Conservation (phyloP, 2,329 filamentous ascomycete species). For the Xylariomycetidae sp. region DNA sequence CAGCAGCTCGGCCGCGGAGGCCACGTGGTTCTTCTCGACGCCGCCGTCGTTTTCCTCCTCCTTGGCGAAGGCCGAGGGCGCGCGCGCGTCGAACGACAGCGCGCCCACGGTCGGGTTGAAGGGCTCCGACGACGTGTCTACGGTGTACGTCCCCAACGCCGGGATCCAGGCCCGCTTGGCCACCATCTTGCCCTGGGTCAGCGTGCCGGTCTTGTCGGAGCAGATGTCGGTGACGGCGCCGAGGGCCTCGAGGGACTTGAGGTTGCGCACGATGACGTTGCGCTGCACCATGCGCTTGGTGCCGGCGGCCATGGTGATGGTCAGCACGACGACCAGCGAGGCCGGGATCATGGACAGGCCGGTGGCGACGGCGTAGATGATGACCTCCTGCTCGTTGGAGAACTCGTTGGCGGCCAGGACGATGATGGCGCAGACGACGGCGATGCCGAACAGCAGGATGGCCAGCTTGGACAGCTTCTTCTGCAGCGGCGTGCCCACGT, state of each 20-base stretch:
- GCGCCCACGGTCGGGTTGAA: slow-evolving; percentile 49
- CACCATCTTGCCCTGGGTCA: slow-evolving; percentile 60
- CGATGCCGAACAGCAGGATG: slow-evolving; percentile 59
- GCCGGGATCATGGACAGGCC: slow-evolving; percentile 56
- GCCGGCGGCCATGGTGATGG: slow-evolving; percentile 58
- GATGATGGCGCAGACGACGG: slow-evolving; percentile 63
- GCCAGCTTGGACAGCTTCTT: slow-evolving; percentile 63
- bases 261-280: slow-evolving; percentile 52
- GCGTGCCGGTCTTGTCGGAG: slow-evolving; percentile 53
- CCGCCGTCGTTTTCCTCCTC: slow-evolving; percentile 9
- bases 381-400: slow-evolving; percentile 48
- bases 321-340: slow-evolving; percentile 59
- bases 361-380: slow-evolving; percentile 56
- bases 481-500: slow-evolving; percentile 63
- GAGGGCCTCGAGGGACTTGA: slow-evolving; percentile 52
- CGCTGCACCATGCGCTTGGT: slow-evolving; percentile 52
- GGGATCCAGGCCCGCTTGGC: slow-evolving; percentile 55
- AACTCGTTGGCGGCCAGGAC: slow-evolving; percentile 60
- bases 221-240: slow-evolving; percentile 55
- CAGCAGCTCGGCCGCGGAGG: slow-evolving; percentile 31
- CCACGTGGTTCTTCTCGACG: slow-evolving; percentile 17
- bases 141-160: slow-evolving; percentile 48
- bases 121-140: slow-evolving; percentile 49
- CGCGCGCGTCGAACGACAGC: slow-evolving; percentile 28
- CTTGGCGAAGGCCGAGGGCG: slow-evolving; percentile 27